These are phyloP conservation scores for Picochlorum sp. DNA, from an alignment of 139 green algal genomes.

Conservation along the genomic window DNA sequence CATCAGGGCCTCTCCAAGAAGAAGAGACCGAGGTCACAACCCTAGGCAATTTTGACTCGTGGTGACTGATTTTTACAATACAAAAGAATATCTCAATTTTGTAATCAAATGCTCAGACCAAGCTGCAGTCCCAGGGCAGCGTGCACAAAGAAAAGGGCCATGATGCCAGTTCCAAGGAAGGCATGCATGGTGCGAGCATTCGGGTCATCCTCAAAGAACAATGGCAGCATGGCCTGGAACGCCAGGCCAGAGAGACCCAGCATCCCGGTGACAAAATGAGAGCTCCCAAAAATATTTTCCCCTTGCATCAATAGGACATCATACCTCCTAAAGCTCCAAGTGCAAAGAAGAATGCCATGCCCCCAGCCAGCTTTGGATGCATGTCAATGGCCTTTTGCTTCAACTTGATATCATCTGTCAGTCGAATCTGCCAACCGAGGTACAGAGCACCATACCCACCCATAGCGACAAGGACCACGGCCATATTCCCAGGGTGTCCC, in stretches of 20 bases:
- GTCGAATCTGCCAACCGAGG: conserved; percentile 58
- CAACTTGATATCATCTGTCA: conserved; percentile 32
- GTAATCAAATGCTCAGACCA: conserved; percentile 58
- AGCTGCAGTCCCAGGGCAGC: conserved; percentile 62
- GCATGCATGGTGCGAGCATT: conserved; percentile 50
- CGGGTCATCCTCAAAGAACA: conserved; percentile 42
- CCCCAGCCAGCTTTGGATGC: conserved; percentile 67
- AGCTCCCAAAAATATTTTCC: conserved; percentile 43
- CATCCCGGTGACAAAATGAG: conserved; percentile 55
- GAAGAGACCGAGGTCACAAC: too few species aligned
- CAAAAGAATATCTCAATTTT: neutral
- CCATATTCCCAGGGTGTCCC: conserved; percentile 56
- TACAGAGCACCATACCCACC: conserved; percentile 59
- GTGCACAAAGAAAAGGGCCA: conserved; percentile 70
- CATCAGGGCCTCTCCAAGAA: too few species aligned
- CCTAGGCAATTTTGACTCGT: neutral
- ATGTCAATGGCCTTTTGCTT: conserved; percentile 56
- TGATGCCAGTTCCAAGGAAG: conserved; percentile 62
- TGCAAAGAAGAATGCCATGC: conserved; percentile 71
- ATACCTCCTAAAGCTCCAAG: conserved; percentile 65
- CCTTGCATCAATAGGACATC: conserved; percentile 70
- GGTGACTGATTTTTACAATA: neutral
- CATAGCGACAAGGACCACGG: conserved; percentile 53
- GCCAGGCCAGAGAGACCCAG: conserved; percentile 52
- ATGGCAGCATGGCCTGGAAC: conserved; percentile 65